Evolutionary conservation across 2,329 filamentous ascomycete genomes (phyloP), one percentile per base, ranked within the genome.

Genomic region (Ophiostoma triangulosporum): DNA sequence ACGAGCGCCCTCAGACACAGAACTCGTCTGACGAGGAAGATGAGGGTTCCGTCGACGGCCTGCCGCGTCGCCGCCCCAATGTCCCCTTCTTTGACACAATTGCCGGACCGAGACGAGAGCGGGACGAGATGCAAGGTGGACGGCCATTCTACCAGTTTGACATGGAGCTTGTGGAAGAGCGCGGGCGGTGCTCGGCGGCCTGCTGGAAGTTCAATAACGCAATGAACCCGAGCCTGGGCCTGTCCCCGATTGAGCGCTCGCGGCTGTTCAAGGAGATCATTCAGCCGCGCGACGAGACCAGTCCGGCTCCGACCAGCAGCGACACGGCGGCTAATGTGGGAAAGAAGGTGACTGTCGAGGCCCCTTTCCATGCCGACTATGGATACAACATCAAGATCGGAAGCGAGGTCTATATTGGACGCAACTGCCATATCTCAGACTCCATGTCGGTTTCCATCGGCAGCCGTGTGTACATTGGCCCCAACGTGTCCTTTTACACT

Each of bases 381-480:
- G 93, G 93, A 0, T 97, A 95, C 70, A 97, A 98, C 66, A 85
- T 97, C 61, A 78, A 78, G 48, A 86, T 98, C 60, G 90, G 87
- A 12, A 84, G 90, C 60, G 83, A 93, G 58, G 88, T 94, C 3
- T 78, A 83, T 53, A 86, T 98, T 60, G 87, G 85, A 17, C 78
- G 86, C 53, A 86, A 88, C 62, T 96, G 90, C 67, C 83, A 82
- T 26, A 84, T 97, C 63, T 80, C 90, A 54, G 93, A 98, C 65
- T 83, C 89, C n/a, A 86, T 83, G 64, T 76, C 83, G 58, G 85
- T 97, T 56, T 81, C 74, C 48, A 89, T 97, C 62, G 90, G 90
- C 3, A 80, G 87, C 57, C 80, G 86, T 55, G 81, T 80, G 51
- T 77, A 84, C 64, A 83, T 90, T 59, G 88, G 88, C 2, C 86